A percentile compares a stretch with the other conserved stretches of the same genome.
Evolutionary conservation across 805 yeast species (phyloP).

Genomic region (Wickerhamomyces queroliae): DNA sequence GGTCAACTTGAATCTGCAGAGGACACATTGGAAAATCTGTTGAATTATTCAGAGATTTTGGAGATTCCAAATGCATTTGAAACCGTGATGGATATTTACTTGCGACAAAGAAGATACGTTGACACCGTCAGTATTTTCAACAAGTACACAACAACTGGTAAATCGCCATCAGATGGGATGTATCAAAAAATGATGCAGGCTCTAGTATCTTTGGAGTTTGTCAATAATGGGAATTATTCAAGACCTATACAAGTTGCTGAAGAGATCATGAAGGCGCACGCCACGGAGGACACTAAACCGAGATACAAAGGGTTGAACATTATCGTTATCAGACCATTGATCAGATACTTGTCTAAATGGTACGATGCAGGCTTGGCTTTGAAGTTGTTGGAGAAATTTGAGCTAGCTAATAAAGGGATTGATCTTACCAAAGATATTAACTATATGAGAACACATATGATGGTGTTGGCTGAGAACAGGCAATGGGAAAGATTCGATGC

Average conservation of each 20-base stretch:
- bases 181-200: background rate
- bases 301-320: conserved; percentile 25
- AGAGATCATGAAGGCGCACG: conserved; percentile 23
- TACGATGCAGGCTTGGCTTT: conserved; percentile 27
- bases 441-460: conserved; percentile 22
- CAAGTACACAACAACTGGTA: background rate
- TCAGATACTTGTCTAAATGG: conserved; percentile 23
- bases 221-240: conserved; percentile 21
- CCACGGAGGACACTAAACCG: conserved; percentile 15
- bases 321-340: conserved; percentile 29
- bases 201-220: background rate
- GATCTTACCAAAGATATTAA: conserved; percentile 17
- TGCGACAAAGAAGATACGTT: background rate
- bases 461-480: conserved; percentile 16
- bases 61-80: background rate
- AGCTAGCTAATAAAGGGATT: conserved; percentile 21
- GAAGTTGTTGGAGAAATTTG: conserved; percentile 26
- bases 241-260: conserved; percentile 25
- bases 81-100: background rate
- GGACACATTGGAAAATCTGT: background rate
- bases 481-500: conserved; percentile 15
- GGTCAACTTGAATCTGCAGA: background rate
- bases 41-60: background rate
- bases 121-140: background rate
- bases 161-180: background rate